Evolutionary conservation across 2,329 filamentous ascomycete genomes (phyloP), one percentile per base, ranked within the genome.

Genomic region (Paracamarosporium sp.): DNA sequence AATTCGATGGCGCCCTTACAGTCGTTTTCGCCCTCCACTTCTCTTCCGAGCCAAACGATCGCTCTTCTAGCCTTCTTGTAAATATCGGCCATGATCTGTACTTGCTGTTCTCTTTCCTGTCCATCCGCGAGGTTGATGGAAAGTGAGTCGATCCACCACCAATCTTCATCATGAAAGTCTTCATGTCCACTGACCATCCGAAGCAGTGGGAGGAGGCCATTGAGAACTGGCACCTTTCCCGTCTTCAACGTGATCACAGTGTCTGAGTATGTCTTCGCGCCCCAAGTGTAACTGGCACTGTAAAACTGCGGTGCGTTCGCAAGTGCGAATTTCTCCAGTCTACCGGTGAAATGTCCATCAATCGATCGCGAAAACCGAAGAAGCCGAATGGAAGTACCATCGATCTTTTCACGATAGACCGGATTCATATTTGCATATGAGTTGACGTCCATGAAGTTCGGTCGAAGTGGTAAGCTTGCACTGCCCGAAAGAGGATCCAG

Each of bases 111-210:
- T 15, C 67, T 63, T 55, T 75, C 69, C 17, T 61, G 28, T 4
- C 55, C 50, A 56, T 74, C 65, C 8, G 56, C 45, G 6, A 71
- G 63, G 41, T 74, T 71, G 50, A 75, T 72, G 30, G 67, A 71
- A 1, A 75, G 51, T 11, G 62, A 65, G 43, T 75, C 71, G 5
- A 74, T 70, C 71, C 70, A 74, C 69, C 69, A 74, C 70, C 68
- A 72, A 30, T 70, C 59, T 3, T 51, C 47, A 5, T 61, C 46
- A 1, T 60, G 17, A 48, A 69, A 73, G n/a, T 70, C 65, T 2
- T 45, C 40, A 55, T 69, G 64, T 8, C 36, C 22, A 12, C 62
- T 59, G 11, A 71, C 56, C 65, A 71, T 68, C 9, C 62, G 52
- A 6, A 73, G 45, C 31, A 73, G 70, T 2, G 66, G 66, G 0